Evolutionary conservation across 139 green algal species (phyloP).

Genomic region (Chlamydomonas sp.): DNA sequence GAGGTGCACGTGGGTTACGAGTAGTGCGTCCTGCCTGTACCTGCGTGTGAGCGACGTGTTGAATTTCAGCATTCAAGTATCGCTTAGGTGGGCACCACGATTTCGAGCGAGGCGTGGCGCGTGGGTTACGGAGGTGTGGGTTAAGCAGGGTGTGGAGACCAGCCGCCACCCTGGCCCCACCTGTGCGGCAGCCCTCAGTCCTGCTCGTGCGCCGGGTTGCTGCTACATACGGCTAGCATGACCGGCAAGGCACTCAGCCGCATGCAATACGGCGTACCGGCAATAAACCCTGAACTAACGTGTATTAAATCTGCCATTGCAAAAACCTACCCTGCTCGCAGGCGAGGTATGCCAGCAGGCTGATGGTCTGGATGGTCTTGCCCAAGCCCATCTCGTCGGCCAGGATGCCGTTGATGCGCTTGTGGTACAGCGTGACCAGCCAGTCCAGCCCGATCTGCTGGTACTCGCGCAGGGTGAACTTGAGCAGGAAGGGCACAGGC

Average conservation of each 20-base stretch:
- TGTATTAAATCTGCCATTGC: too few species aligned
- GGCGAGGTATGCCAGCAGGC: slow-evolving; percentile 92
- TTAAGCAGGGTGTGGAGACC: too few species aligned
- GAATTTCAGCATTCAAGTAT: background rate
- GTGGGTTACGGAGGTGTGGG: too few species aligned
- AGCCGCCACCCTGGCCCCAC: too few species aligned
- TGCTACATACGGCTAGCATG: too few species aligned
- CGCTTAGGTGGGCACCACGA: too few species aligned
- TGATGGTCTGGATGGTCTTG: slow-evolving; percentile 98
- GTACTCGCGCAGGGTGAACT: slow-evolving; percentile 92
- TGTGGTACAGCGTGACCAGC: slow-evolving; percentile 94
- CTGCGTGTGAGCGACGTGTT: background rate
- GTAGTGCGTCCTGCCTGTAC: background rate
- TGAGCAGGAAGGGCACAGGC: slow-evolving; percentile 92
- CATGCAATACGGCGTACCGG: too few species aligned
- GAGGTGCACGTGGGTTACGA: background rate
- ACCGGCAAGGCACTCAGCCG: too few species aligned
- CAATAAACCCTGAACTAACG: too few species aligned
- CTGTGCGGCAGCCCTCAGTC: too few species aligned
- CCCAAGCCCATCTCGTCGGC: slow-evolving; percentile 94
- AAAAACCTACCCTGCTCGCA: slow-evolving; percentile 71
- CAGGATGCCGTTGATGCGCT: slow-evolving; percentile 95
- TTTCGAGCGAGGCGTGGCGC: too few species aligned
- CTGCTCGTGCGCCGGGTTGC: too few species aligned
- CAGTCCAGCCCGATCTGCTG: slow-evolving; percentile 97